Percentiles rank a stretch among this genome's conserved stretches.
phyloP scores from a whole-genome alignment of 2,329 filamentous ascomycete species.

The Polytolypa hystricis region DNA sequence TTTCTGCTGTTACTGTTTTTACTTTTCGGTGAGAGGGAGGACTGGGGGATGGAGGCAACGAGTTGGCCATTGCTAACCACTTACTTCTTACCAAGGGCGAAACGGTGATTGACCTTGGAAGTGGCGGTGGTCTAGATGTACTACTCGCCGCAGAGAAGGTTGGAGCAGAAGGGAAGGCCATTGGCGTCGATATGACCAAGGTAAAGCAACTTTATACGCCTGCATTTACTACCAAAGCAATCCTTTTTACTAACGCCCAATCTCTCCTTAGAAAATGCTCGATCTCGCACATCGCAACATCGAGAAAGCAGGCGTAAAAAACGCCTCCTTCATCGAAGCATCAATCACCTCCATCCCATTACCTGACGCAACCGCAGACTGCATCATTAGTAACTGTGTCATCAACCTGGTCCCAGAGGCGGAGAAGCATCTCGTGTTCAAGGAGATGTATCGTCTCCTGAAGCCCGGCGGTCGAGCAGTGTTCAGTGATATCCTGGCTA shows the following conservation, averaged over 20 bases:
- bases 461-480: conserved; percentile 48
- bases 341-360: conserved; percentile 43
- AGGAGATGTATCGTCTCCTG: conserved; percentile 48
- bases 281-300: conserved; percentile 38
- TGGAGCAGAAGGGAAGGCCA: conserved; percentile 37
- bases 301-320: conserved; percentile 26
- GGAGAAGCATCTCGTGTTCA: conserved; percentile 46
- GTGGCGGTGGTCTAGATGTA: conserved; percentile 48
- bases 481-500: conserved; percentile 49
- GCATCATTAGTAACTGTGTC: conserved; percentile 54
- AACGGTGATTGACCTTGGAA: conserved; percentile 47
- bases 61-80: background rate
- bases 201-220: too few relatives aligned
- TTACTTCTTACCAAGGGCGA: too few relatives aligned
- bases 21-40: too few relatives aligned
- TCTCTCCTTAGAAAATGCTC: conserved; percentile 43
- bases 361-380: conserved; percentile 34
- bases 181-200: conserved; percentile 52
- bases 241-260: background rate
- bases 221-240: background rate
- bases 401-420: conserved; percentile 45
- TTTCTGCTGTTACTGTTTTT: too few relatives aligned
- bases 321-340: conserved; percentile 42
- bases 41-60: background rate
- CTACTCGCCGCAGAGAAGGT: conserved; percentile 44